Conservation (phyloP, 2,329 filamentous ascomycete species). For the Ophiostoma sp. region DNA sequence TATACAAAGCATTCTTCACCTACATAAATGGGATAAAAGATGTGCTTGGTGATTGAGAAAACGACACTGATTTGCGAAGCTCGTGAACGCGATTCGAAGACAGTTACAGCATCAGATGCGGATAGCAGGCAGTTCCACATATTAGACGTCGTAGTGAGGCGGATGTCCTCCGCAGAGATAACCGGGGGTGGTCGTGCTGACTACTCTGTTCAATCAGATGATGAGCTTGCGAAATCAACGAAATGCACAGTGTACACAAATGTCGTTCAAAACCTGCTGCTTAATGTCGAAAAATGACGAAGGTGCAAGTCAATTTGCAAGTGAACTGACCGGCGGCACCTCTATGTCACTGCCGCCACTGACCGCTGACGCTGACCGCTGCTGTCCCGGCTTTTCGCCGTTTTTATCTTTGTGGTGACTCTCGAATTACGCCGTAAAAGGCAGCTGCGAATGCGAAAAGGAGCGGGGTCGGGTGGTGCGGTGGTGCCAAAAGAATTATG, state of each 20-base stretch:
- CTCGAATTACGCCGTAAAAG: slow-evolving; percentile 17
- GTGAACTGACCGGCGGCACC: not conserved
- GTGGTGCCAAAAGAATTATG: not conserved
- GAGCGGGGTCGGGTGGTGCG: not conserved
- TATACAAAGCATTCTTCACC: not conserved
- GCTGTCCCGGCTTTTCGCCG: not conserved
- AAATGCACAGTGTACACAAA: not conserved
- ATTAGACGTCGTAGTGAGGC: not conserved
- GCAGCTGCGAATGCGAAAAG: slow-evolving; percentile 12
- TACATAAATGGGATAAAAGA: not conserved
- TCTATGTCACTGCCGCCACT: not conserved
- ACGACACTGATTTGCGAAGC: not conserved
- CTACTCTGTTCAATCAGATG: not conserved
- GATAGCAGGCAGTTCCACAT: not conserved
- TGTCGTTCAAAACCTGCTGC: no score
- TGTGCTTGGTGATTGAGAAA: not conserved
- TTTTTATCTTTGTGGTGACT: not conserved
- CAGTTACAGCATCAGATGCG: not conserved
- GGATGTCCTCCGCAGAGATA: not conserved
- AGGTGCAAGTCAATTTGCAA: not conserved
- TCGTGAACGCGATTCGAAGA: not conserved
- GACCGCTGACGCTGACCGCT: not conserved
- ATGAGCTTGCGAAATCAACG: not conserved
- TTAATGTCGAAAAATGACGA: not conserved
- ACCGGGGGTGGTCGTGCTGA: not conserved